A percentile compares a stretch with the other conserved stretches of the same genome.
Evolutionary conservation across 805 yeast species (phyloP).

Genomic region (Grigorovia yakushimaensis): DNA sequence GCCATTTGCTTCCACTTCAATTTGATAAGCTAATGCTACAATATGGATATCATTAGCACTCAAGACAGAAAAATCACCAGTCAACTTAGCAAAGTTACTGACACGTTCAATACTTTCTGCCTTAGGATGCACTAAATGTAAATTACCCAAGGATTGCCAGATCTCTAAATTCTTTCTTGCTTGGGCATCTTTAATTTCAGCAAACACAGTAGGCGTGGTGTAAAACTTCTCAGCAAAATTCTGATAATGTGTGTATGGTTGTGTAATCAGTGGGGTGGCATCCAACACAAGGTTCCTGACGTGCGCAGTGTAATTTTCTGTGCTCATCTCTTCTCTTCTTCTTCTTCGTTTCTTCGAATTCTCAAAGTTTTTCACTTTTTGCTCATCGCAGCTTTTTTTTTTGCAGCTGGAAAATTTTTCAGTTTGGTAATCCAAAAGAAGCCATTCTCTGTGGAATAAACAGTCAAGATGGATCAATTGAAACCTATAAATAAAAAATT

Average conservation of each 20-base stretch:
- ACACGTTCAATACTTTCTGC: slow-evolving; percentile 55
- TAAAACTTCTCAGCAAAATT: slow-evolving; percentile 61
- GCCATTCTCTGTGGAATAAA: background rate
- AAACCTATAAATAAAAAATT: slow-evolving; percentile 17
- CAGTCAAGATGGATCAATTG: background rate
- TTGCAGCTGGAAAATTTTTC: background rate
- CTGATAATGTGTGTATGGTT: slow-evolving; percentile 63
- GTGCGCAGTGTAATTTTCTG: no score
- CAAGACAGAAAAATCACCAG: slow-evolving; percentile 86
- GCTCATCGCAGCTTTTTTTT: background rate
- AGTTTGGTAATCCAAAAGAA: background rate
- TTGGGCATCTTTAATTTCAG: slow-evolving; percentile 78
- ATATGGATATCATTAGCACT: slow-evolving; percentile 89
- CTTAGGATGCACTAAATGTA: slow-evolving; percentile 70
- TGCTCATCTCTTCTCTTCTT: background rate
- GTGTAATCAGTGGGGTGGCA: slow-evolving; percentile 91
- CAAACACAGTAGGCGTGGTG: slow-evolving; percentile 86
- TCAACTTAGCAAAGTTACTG: slow-evolving; percentile 64
- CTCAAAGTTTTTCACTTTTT: background rate
- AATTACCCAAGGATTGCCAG: slow-evolving; percentile 56
- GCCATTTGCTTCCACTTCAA: slow-evolving; percentile 59
- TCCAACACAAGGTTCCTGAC: slow-evolving; percentile 66
- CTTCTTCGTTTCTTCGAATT: background rate
- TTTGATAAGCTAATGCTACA: slow-evolving; percentile 81
- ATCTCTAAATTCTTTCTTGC: slow-evolving; percentile 69